Evolutionary conservation across 345 rosid species (phyloP).

Genomic region (Gossypium thurberi): DNA sequence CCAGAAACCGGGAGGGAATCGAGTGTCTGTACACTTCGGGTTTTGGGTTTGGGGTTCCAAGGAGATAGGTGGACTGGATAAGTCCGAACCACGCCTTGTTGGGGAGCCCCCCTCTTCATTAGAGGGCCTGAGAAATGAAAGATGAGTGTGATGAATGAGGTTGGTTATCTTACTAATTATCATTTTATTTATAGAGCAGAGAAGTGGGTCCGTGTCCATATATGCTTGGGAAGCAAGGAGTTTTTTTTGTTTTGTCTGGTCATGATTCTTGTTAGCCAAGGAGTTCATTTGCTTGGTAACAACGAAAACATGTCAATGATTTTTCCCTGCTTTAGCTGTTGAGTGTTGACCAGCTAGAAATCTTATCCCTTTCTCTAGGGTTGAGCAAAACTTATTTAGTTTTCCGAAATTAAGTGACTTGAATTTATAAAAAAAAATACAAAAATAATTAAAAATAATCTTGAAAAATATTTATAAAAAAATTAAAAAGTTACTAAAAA

Average conservation of each 20-base stretch:
- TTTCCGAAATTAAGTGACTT: too few species aligned
- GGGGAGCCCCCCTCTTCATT: slow-evolving; percentile 72
- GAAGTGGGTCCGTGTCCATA: neutral
- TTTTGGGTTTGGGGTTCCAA: slow-evolving; percentile 29
- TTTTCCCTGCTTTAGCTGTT: neutral
- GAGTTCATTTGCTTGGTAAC: neutral
- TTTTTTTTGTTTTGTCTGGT: neutral
- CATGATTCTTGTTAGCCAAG: slow-evolving; percentile 21
- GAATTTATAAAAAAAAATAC: too few species aligned
- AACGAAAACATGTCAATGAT: neutral
- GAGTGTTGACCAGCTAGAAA: neutral
- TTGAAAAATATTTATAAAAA: too few species aligned
- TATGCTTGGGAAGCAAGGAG: slow-evolving; percentile 28
- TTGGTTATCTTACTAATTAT: neutral
- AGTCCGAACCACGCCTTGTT: slow-evolving; percentile 60
- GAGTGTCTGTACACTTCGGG: slow-evolving; percentile 25
- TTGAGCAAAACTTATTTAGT: too few species aligned
- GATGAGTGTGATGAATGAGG: neutral
- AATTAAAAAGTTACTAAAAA: too few species aligned
- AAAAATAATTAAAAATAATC: too few species aligned
- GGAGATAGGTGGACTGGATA: slow-evolving; percentile 41
- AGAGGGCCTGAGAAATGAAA: neutral
- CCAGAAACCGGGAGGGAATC: slow-evolving; percentile 39
- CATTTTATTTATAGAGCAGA: neutral
- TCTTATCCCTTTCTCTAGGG: neutral